Evolutionary conservation across 2,329 filamentous ascomycete species (phyloP).

Genomic region (Penicillium concentricum): DNA sequence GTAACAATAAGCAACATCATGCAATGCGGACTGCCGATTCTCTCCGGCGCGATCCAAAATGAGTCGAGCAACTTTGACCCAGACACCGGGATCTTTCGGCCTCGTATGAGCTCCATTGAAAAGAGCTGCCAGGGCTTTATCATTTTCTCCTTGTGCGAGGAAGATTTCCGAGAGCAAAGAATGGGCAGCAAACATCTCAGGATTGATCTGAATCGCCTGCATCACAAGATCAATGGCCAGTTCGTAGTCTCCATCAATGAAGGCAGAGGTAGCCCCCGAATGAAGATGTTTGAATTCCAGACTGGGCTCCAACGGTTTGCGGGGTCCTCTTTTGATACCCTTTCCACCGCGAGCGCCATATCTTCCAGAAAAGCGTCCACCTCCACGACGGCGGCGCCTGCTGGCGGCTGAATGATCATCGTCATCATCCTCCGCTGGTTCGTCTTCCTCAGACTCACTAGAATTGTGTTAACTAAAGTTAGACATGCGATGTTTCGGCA

Average conservation of each 20-base stretch:
- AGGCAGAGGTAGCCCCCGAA: slow-evolving; percentile 49
- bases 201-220: slow-evolving; percentile 56
- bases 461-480: slow-evolving; percentile 7
- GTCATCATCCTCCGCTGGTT: slow-evolving; percentile 24
- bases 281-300: slow-evolving; percentile 50
- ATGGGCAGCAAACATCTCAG: slow-evolving; percentile 63
- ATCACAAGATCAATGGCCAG: slow-evolving; percentile 45
- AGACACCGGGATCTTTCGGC: slow-evolving; percentile 55
- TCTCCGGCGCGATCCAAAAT: slow-evolving; percentile 52
- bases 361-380: slow-evolving; percentile 37
- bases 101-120: slow-evolving; percentile 59
- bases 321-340: slow-evolving; percentile 47
- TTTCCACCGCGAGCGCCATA: slow-evolving; percentile 44
- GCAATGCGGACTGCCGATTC: slow-evolving; percentile 42
- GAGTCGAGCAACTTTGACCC: slow-evolving; percentile 57
- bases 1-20: slow-evolving; percentile 55
- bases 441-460: slow-evolving; percentile 28
- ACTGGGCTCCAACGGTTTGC: slow-evolving; percentile 48
- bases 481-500: not conserved
- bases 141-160: slow-evolving; percentile 54
- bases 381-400: slow-evolving; percentile 31
- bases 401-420: slow-evolving; percentile 25
- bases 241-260: slow-evolving; percentile 49
- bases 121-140: slow-evolving; percentile 57
- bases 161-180: slow-evolving; percentile 61